phyloP scores from a whole-genome alignment of 73 alveolate species.

The Halteria grandinella region DNA sequence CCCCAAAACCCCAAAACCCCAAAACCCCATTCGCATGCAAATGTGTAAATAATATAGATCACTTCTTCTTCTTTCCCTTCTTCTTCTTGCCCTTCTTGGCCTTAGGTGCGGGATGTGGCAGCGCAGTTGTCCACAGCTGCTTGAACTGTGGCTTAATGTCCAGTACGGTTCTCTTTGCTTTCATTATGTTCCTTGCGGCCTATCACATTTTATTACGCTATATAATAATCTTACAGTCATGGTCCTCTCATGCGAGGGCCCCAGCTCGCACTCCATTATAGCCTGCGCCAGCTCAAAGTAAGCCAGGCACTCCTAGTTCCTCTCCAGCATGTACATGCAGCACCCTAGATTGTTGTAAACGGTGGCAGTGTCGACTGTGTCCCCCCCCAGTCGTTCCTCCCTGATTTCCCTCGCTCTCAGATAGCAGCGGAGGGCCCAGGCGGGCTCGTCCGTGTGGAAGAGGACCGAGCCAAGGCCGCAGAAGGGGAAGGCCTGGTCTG shows the following conservation, averaged over 20 bases:
- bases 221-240: slow-evolving; percentile 55
- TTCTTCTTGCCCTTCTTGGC: slow-evolving; percentile 83
- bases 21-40: neutral
- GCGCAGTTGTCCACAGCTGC: slow-evolving; percentile 83
- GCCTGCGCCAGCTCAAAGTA: slow-evolving; percentile 89
- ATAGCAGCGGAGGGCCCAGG: slow-evolving; percentile 90
- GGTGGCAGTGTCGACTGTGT: slow-evolving; percentile 99
- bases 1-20: slow-evolving; percentile 1
- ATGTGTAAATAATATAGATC: neutral
- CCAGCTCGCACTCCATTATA: slow-evolving; percentile 81
- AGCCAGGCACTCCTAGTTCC: slow-evolving; percentile 88
- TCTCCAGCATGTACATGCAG: slow-evolving; percentile 86
- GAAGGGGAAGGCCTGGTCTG: slow-evolving; percentile 95
- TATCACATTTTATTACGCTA: neutral
- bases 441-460: slow-evolving; percentile 94
- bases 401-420: slow-evolving; percentile 94
- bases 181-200: slow-evolving; percentile 77
- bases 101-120: slow-evolving; percentile 83
- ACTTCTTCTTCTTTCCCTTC: slow-evolving; percentile 81
- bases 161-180: slow-evolving; percentile 68
- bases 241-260: slow-evolving; percentile 89
- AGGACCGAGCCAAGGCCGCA: slow-evolving; percentile 96
- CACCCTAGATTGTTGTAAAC: slow-evolving; percentile 97
- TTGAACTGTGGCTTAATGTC: slow-evolving; percentile 70
- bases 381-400: slow-evolving; percentile 97